These are phyloP conservation scores for Cystofilobasidium capitatum DNA, from an alignment of 768 basidiomycete species.

Conservation along the genomic window DNA sequence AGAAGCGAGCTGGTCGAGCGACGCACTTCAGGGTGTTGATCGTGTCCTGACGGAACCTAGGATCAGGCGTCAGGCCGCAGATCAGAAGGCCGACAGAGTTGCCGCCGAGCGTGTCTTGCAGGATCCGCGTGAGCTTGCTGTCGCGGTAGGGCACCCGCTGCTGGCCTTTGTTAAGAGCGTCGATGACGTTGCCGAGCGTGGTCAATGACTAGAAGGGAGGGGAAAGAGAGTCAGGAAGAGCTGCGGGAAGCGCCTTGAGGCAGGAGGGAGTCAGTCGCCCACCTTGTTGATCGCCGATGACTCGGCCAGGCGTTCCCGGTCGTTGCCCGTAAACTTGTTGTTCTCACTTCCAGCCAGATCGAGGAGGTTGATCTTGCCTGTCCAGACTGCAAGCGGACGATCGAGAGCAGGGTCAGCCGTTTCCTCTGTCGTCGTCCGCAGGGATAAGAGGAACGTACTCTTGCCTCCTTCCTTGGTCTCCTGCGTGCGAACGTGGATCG, in stretches of 20 bases:
- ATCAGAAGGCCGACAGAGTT: slow-evolving; percentile 68
- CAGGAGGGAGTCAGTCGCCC: background rate
- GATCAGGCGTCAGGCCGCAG: slow-evolving; percentile 75
- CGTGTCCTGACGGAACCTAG: slow-evolving; percentile 73
- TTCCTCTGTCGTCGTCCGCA: slow-evolving; percentile 12
- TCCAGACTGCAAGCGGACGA: slow-evolving; percentile 41
- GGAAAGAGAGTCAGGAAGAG: background rate
- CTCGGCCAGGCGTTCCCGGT: slow-evolving; percentile 75
- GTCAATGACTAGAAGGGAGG: slow-evolving; percentile 50
- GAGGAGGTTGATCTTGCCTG: slow-evolving; percentile 27
- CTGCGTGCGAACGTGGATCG: slow-evolving; percentile 48
- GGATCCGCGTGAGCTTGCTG: slow-evolving; percentile 74
- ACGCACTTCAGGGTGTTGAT: slow-evolving; percentile 69
- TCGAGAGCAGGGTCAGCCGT: background rate
- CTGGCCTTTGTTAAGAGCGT: slow-evolving; percentile 23
- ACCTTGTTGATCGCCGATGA: slow-evolving; percentile 78
- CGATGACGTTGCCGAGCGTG: slow-evolving; percentile 60
- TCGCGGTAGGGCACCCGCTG: slow-evolving; percentile 78
- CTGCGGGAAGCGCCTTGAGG: background rate
- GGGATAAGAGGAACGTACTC: slow-evolving; percentile 29
- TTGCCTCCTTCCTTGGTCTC: slow-evolving; percentile 5
- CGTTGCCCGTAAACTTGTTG: slow-evolving; percentile 59
- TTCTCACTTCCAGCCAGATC: slow-evolving; percentile 14
- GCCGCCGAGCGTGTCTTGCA: slow-evolving; percentile 82
- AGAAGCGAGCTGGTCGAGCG: background rate